Evolutionary conservation across 1,284 basidiomycete species (phyloP), one percentile per base, ranked within the genome.

Genomic region (Ceratobasidium sp.): DNA sequence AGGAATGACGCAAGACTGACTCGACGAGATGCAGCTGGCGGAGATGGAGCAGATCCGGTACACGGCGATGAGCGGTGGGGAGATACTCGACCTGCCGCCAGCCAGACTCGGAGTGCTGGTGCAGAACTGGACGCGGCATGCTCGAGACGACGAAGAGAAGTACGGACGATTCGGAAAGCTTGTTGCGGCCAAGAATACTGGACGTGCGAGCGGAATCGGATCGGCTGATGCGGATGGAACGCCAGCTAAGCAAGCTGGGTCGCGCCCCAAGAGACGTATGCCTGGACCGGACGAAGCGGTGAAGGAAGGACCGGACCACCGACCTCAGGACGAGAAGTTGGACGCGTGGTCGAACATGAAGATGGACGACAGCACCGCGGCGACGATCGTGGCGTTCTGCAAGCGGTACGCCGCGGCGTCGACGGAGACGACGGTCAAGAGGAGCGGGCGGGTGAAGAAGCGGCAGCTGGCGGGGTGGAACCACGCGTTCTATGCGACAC

Each of bases 101-200:
- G 20, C 5, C 38, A n/a, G 26, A 38, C 61, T 62, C 38, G 17
- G n/a, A 42, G 38, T 15, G 20, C 20, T 62, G 26, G 61, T 62
- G 1, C n/a, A 62, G 61, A 42, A 62, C 61, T 62, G 61, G 61
- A 42, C 38, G 26, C 57, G 57, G 5, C 23, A 62, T 33, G 33
- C 33, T 28, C 59, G 59, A 33, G 38, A 62, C 15, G 59, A 62
- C 33, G 59, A 62, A 15, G 12, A 62, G 38, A 40, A 38, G 20
- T 40, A 40, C n/a, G 38, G 15, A 15, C 59, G 59, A 62, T 62
- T 38, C 59, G 26, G 12, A 9, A 38, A 40, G 38, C 33, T 62
- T 28, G 33, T 33, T 38, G 59, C 12, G 3, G 59, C 48, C 6
- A 20, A 20, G 13, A 50, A 20, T 20, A 20, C n/a, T 50, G 48